Evolutionary conservation across 2,329 filamentous ascomycete genomes (phyloP).

Genomic region (Paraconiothyrium sp.): DNA sequence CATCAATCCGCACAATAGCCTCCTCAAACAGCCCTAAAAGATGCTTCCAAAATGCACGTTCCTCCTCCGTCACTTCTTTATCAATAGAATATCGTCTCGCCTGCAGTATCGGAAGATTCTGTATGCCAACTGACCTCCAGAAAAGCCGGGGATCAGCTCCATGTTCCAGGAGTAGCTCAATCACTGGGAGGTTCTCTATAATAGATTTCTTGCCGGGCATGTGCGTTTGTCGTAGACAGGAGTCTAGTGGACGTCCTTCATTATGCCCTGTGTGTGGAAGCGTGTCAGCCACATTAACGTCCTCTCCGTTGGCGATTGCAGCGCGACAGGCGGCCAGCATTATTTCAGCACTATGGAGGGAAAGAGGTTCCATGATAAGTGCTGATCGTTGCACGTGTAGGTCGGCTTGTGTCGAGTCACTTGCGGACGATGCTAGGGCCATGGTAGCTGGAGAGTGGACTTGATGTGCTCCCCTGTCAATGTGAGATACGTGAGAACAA

Average conservation of each 20-base stretch:
- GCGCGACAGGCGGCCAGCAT: slow-evolving; percentile 20
- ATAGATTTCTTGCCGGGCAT: slow-evolving; percentile 17
- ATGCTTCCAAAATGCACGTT: slow-evolving; percentile 19
- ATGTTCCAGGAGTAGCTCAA: slow-evolving; percentile 85
- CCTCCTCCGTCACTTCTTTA: slow-evolving; percentile 14
- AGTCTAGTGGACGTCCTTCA: slow-evolving; percentile 22
- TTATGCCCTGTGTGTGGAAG: slow-evolving; percentile 16
- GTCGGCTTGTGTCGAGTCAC: slow-evolving; percentile 9
- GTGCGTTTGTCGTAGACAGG: slow-evolving; percentile 17
- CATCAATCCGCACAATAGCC: slow-evolving; percentile 20
- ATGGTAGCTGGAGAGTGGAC: slow-evolving; percentile 4
- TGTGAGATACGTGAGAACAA: no score
- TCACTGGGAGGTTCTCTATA: slow-evolving; percentile 59
- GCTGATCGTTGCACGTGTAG: slow-evolving; percentile 15
- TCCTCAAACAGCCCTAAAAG: slow-evolving; percentile 21
- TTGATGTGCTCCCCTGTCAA: background rate
- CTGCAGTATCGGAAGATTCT: slow-evolving; percentile 11
- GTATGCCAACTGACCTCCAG: slow-evolving; percentile 6
- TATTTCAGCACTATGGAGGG: slow-evolving; percentile 13
- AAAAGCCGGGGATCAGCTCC: slow-evolving; percentile 77
- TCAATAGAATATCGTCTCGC: slow-evolving; percentile 16
- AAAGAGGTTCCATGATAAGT: slow-evolving; percentile 18
- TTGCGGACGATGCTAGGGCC: slow-evolving; percentile 10
- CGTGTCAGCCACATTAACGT: slow-evolving; percentile 20
- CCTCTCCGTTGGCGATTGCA: slow-evolving; percentile 19